Conservation (phyloP, 2,329 filamentous ascomycete genomes). For the Penicillium nordicum region DNA sequence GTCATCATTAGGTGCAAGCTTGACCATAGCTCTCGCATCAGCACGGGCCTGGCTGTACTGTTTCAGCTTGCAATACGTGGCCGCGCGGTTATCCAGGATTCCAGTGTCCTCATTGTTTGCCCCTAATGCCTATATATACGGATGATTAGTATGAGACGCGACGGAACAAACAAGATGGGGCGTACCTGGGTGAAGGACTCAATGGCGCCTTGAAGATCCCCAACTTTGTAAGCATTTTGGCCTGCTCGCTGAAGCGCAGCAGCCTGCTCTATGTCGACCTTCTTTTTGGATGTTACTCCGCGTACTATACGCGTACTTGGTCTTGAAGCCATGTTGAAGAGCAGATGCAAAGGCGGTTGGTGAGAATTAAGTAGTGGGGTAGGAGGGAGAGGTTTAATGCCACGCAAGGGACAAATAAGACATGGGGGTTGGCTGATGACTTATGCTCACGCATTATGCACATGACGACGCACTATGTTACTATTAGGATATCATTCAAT, state of each 20-base stretch:
- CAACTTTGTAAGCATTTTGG: conserved; percentile 42
- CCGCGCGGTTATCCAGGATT: conserved; percentile 55
- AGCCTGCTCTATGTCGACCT: conserved; percentile 9
- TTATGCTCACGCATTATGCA: neutral
- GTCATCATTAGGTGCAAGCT: conserved; percentile 49
- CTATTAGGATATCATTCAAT: neutral
- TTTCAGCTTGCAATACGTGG: conserved; percentile 53
- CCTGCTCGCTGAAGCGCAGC: conserved; percentile 38
- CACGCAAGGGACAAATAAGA: neutral
- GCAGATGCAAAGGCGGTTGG: neutral
- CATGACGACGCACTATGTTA: neutral
- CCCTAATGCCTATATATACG: conserved; percentile 36
- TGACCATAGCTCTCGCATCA: conserved; percentile 58
- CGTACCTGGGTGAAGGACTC: conserved; percentile 41
- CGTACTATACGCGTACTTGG: neutral
- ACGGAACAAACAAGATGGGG: neutral
- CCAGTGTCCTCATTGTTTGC: conserved; percentile 33
- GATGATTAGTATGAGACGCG: conserved; percentile 10
- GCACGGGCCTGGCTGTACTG: conserved; percentile 51
- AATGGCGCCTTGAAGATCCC: conserved; percentile 45
- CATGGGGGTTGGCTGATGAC: neutral
- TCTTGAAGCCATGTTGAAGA: conserved; percentile 4
- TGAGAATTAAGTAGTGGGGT: neutral
- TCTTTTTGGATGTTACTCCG: neutral
- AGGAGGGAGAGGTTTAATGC: neutral